A percentile compares a stretch with the other conserved stretches of the same genome.
Conservation (phyloP, 148 eudicot genomes). For the Mesembryanthemum crystallinum region DNA sequence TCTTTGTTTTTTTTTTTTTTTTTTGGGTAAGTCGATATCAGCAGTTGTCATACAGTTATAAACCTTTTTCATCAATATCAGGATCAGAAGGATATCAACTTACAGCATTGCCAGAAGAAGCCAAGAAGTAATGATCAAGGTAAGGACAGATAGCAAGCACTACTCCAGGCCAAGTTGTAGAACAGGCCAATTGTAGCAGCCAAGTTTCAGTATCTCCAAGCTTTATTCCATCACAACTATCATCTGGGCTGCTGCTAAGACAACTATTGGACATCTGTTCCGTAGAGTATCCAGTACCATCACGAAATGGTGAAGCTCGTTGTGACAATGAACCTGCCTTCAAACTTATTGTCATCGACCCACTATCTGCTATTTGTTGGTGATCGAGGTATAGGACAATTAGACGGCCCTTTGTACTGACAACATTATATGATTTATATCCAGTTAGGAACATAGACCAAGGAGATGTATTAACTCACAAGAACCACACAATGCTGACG, state of each 20-base stretch:
- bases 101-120: conserved; percentile 84
- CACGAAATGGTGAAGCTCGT: conserved; percentile 58
- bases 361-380: conserved; percentile 58
- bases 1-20: no score
- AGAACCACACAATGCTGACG: neutral
- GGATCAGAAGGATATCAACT: conserved; percentile 23
- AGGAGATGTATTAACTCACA: neutral
- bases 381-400: conserved; percentile 82
- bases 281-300: conserved; percentile 48
- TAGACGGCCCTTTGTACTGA: conserved; percentile 84
- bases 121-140: conserved; percentile 84
- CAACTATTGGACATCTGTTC: conserved; percentile 69
- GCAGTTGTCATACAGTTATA: conserved; percentile 7
- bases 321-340: conserved; percentile 59
- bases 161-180: conserved; percentile 59
- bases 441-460: conserved; percentile 18
- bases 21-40: conserved; percentile 12
- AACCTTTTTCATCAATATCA: conserved; percentile 6
- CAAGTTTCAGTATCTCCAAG: conserved; percentile 86
- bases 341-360: conserved; percentile 52
- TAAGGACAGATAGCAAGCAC: conserved; percentile 83
- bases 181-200: conserved; percentile 57
- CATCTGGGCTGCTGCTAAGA: conserved; percentile 85
- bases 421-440: conserved; percentile 29
- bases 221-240: conserved; percentile 64